Percentiles rank a stretch among this genome's conserved stretches.
Evolutionary conservation across 352 stramenopile genomes (phyloP).

Genomic region (Globisporangium barbulae): DNA sequence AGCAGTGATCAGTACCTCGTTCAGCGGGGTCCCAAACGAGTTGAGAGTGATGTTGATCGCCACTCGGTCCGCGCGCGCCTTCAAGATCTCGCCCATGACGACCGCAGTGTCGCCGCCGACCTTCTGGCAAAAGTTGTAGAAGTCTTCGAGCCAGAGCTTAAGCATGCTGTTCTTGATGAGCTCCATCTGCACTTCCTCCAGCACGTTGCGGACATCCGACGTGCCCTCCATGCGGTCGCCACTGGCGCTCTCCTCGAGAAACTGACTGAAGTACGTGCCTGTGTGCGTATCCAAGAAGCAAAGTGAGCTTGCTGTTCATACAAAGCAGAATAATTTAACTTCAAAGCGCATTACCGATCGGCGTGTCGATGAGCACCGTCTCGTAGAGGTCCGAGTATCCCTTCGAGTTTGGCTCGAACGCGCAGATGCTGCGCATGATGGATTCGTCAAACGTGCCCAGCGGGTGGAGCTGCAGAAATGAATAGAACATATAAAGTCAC

Average conservation of each 20-base stretch:
- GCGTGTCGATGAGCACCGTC: conserved; percentile 98
- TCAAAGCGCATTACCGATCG: conserved; percentile 72
- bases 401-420: conserved; percentile 96
- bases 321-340: not conserved
- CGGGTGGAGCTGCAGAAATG: conserved; percentile 90
- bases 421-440: conserved; percentile 98
- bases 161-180: conserved; percentile 99
- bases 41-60: conserved; percentile 99
- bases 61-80: conserved; percentile 95
- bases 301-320: not conserved
- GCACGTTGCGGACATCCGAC: conserved; percentile 92
- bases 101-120: conserved; percentile 96
- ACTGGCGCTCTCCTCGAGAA: conserved; percentile 92
- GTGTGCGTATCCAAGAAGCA: not conserved
- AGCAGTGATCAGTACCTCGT: conserved; percentile 51
- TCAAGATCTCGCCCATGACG: conserved; percentile 97
- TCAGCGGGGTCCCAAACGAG: conserved; percentile 94
- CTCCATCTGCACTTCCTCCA: conserved; percentile 99
- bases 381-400: conserved; percentile 99
- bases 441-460: conserved; percentile 98
- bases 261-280: conserved; percentile 98
- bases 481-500: conserved; percentile 7
- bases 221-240: conserved; percentile 82
- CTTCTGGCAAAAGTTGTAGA: conserved; percentile 93
- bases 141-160: conserved; percentile 96